phyloP scores from a whole-genome alignment of 2,329 filamentous ascomycete genomes.

The Colletotrichum abscissum region DNA sequence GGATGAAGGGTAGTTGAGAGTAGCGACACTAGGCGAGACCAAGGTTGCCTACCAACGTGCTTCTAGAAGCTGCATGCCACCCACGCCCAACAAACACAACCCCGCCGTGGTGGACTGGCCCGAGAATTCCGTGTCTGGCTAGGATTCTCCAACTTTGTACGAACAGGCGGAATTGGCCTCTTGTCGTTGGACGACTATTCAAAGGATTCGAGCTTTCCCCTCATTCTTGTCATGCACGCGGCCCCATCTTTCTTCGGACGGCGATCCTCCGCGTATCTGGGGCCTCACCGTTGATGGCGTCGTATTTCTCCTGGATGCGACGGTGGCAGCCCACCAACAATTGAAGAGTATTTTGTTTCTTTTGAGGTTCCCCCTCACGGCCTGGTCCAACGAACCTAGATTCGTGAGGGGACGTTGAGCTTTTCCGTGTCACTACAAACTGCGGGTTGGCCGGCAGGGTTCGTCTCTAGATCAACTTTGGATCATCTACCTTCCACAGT shows the following conservation, averaged over 20 bases:
- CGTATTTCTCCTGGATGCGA: conserved; percentile 15
- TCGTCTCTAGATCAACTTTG: neutral
- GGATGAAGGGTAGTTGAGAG: too few relatives aligned
- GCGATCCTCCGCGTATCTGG: conserved; percentile 23
- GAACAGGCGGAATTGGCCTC: too few relatives aligned
- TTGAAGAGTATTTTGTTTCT: conserved; percentile 4
- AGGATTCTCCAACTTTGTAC: too few relatives aligned
- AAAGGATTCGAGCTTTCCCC: neutral
- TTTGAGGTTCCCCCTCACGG: conserved; percentile 7
- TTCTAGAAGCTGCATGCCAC: too few relatives aligned
- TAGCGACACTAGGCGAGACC: too few relatives aligned
- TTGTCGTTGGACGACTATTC: neutral
- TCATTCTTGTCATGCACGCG: neutral
- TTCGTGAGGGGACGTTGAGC: neutral
- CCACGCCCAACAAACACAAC: too few relatives aligned
- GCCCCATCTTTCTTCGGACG: conserved; percentile 24
- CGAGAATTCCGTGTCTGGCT: too few relatives aligned
- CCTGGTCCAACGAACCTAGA: neutral
- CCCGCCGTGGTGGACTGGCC: too few relatives aligned
- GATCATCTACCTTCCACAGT: too few relatives aligned
- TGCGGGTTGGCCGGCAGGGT: neutral
- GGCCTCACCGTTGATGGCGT: conserved; percentile 5
- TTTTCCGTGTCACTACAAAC: neutral
- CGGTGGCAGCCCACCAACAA: conserved; percentile 16
- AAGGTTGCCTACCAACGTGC: too few relatives aligned